These are phyloP conservation scores for Hypoxylon fuscum DNA, from an alignment of 495 filamentous ascomycete genomes.

Conservation along the genomic window DNA sequence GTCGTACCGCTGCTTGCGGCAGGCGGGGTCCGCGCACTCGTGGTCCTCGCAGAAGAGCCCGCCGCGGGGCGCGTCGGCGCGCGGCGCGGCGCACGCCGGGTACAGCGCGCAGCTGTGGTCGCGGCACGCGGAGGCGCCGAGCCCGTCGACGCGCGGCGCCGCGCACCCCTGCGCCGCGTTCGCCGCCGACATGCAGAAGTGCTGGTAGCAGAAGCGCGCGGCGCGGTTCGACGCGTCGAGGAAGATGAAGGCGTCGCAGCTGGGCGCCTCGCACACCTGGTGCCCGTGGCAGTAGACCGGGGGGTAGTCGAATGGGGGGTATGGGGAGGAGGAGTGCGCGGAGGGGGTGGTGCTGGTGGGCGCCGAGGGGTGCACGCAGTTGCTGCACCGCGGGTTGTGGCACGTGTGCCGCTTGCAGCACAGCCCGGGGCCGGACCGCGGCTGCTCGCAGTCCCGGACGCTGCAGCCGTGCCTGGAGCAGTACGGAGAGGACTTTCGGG, in stretches of 20 bases:
- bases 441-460: constrained; percentile 21
- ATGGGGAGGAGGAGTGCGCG: neutral
- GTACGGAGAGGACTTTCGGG: constrained; percentile 20
- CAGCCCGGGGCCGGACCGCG: constrained; percentile 12
- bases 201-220: constrained; percentile 22
- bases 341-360: neutral
- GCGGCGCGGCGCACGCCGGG: constrained; percentile 14
- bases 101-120: constrained; percentile 26
- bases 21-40: constrained; percentile 22
- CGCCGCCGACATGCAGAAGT: constrained; percentile 30
- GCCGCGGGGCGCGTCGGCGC: constrained; percentile 7
- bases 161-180: constrained; percentile 10
- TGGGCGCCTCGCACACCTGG: constrained; percentile 14
- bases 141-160: constrained; percentile 14
- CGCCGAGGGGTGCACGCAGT: constrained; percentile 12
- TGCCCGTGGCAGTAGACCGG: constrained; percentile 20
- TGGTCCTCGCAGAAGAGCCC: constrained; percentile 30
- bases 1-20: constrained; percentile 26
- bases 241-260: constrained; percentile 21
- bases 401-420: constrained; percentile 29
- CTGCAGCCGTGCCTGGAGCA: constrained; percentile 27
- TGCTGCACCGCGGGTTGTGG: constrained; percentile 6
- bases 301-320: neutral
- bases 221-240: constrained; percentile 21
- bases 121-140: constrained; percentile 14